Evolutionary conservation across 108 stramenopile genomes (phyloP).

Genomic region (Ochromonas danica): DNA sequence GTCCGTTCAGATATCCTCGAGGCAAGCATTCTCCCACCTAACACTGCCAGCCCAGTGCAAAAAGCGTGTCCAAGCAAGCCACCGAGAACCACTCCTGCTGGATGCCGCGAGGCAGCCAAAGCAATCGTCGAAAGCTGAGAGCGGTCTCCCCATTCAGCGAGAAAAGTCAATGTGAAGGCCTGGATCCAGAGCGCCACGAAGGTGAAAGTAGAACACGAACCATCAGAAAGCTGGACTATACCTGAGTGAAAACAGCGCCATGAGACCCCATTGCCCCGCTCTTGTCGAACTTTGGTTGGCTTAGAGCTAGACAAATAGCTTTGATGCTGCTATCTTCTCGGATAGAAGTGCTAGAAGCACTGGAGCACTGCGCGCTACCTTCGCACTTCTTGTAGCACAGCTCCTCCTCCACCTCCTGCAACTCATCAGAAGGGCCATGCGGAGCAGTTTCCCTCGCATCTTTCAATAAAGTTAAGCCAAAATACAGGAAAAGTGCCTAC

Average conservation of each 20-base stretch:
- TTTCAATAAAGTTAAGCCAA: constrained; percentile 83
- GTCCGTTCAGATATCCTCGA: constrained; percentile 87
- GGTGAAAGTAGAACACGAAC: not conserved
- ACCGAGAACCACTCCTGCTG: constrained; percentile 88
- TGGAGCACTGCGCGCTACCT: too few species aligned
- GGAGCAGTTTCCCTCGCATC: constrained; percentile 75
- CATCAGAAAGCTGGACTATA: too few species aligned
- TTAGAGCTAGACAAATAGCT: not conserved
- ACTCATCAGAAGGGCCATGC: constrained; percentile 84
- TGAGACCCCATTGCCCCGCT: too few species aligned
- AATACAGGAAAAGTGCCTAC: constrained; percentile 91
- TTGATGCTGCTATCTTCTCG: not conserved
- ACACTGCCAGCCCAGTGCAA: constrained; percentile 92
- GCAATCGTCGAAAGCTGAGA: constrained; percentile 99
- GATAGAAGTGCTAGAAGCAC: too few species aligned
- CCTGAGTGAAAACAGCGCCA: too few species aligned
- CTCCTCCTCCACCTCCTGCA: constrained; percentile 97
- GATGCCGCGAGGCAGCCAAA: constrained; percentile 89
- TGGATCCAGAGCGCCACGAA: too few species aligned
- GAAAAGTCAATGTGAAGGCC: constrained; percentile 88
- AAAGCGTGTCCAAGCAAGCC: constrained; percentile 92
- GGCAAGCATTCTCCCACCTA: constrained; percentile 97
- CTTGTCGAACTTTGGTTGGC: not conserved
- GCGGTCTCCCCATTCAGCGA: constrained; percentile 99
- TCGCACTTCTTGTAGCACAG: constrained; percentile 56